A percentile compares a stretch with the other conserved stretches of the same genome.
Evolutionary conservation across 345 rosid species (phyloP).

Genomic region (Eutrema japonicum): DNA sequence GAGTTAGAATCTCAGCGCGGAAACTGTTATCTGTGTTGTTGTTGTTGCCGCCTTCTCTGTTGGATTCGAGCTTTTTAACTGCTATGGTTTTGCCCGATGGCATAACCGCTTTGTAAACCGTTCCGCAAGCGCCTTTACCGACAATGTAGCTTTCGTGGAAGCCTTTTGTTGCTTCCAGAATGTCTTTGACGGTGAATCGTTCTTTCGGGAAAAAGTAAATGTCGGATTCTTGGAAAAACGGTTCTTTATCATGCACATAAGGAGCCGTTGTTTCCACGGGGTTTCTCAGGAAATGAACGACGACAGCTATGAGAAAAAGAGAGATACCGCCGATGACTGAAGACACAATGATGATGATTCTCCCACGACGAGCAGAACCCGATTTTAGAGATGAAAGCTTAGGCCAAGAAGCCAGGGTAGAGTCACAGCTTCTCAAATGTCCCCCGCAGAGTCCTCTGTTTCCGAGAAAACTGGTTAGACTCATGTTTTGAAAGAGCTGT

Average conservation of each 20-base stretch:
- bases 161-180: slow-evolving; percentile 73
- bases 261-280: slow-evolving; percentile 47
- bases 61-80: slow-evolving; percentile 76
- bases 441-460: slow-evolving; percentile 85
- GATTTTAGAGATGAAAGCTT: slow-evolving; percentile 40
- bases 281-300: slow-evolving; percentile 66
- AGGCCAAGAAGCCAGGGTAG: slow-evolving; percentile 48
- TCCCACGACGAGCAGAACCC: slow-evolving; percentile 49
- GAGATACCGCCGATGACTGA: slow-evolving; percentile 77
- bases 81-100: slow-evolving; percentile 72
- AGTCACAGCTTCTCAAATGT: slow-evolving; percentile 58
- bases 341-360: slow-evolving; percentile 59
- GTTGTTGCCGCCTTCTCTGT: slow-evolving; percentile 78
- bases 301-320: slow-evolving; percentile 63
- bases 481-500: slow-evolving; percentile 66
- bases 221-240: slow-evolving; percentile 55
- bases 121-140: slow-evolving; percentile 97
- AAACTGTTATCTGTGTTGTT: slow-evolving; percentile 81
- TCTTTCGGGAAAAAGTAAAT: slow-evolving; percentile 83
- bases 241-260: slow-evolving; percentile 57
- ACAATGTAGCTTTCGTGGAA: slow-evolving; percentile 77
- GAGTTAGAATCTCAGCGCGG: slow-evolving; percentile 82
- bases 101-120: slow-evolving; percentile 86
- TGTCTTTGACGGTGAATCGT: slow-evolving; percentile 84
- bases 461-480: slow-evolving; percentile 61